Conservation (phyloP, 2,329 filamentous ascomycete genomes). For the Cryphonectria japonica region DNA sequence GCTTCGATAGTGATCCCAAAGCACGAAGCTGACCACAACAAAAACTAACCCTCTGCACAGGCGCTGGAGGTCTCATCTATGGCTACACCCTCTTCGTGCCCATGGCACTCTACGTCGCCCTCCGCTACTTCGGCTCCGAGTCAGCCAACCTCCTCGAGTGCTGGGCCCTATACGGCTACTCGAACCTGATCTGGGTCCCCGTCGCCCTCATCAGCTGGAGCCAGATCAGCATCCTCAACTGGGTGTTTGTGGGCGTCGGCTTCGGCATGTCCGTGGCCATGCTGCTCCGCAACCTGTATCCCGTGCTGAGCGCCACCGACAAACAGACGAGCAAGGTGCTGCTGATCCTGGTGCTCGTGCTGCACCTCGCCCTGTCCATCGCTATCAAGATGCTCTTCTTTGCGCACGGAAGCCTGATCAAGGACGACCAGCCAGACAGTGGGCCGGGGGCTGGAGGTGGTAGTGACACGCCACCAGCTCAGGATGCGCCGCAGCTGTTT, state of each 20-base stretch:
- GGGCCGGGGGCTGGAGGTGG: conserved; percentile 27
- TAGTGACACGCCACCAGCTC: conserved; percentile 15
- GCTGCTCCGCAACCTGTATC: conserved; percentile 83
- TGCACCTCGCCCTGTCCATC: conserved; percentile 88
- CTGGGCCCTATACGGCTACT: conserved; percentile 94
- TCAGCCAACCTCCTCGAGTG: conserved; percentile 92
- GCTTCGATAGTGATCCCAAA: background rate
- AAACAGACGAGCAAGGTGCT: conserved; percentile 88
- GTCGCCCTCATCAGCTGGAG: conserved; percentile 93
- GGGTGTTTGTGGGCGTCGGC: conserved; percentile 86
- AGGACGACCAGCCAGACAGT: conserved; percentile 30
- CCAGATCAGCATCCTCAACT: conserved; percentile 84
- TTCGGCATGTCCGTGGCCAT: conserved; percentile 84
- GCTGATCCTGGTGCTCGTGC: conserved; percentile 77
- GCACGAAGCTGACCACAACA: background rate
- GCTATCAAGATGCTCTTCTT: conserved; percentile 98
- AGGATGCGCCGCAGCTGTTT: conserved; percentile 20
- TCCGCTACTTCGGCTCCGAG: conserved; percentile 95
- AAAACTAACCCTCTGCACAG: conserved; percentile 41
- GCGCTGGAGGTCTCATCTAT: conserved; percentile 89
- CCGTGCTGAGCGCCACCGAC: conserved; percentile 90
- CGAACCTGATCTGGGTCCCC: conserved; percentile 95
- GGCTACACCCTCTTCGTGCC: conserved; percentile 92
- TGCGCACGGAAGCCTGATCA: conserved; percentile 71
- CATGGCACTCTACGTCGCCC: conserved; percentile 79